A percentile compares a stretch with the other conserved stretches of the same genome.
Conservation (phyloP, 1,139 yeast species). For the Pichia sp. region DNA sequence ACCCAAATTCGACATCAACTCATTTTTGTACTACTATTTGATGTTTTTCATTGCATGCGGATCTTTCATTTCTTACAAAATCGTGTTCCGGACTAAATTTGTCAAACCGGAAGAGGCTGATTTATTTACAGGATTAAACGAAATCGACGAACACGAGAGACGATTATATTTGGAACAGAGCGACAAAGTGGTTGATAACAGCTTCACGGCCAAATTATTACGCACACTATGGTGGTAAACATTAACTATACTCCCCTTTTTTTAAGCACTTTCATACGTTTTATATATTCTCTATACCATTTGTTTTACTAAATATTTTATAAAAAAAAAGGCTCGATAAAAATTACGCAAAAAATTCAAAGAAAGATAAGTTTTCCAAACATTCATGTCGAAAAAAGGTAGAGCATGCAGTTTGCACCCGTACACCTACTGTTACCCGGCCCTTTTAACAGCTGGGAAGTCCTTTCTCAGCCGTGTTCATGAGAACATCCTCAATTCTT, state of each 20-base stretch:
- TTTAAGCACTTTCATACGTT: background rate
- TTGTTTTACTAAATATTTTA: background rate
- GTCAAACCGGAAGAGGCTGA: conserved; percentile 45
- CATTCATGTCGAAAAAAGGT: background rate
- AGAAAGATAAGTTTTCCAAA: no score
- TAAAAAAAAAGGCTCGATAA: no score
- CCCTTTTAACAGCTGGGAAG: background rate
- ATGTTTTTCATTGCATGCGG: conserved; percentile 39
- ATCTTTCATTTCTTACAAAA: conserved; percentile 37
- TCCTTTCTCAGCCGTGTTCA: conserved; percentile 4
- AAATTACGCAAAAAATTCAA: no score
- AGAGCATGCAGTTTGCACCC: background rate
- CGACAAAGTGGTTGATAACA: background rate
- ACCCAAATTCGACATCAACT: conserved; percentile 41
- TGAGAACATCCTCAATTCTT: background rate
- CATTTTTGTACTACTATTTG: conserved; percentile 43
- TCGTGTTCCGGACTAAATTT: conserved; percentile 40
- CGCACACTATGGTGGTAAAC: conserved; percentile 2
- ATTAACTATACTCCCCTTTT: background rate
- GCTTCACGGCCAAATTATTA: background rate
- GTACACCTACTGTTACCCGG: conserved; percentile 6
- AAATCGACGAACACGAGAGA: conserved; percentile 26
- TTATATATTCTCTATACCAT: conserved; percentile 1
- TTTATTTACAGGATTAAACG: conserved; percentile 31
- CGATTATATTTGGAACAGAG: conserved; percentile 5